These are phyloP conservation scores for Talaromyces trachyspermus DNA, from an alignment of 495 filamentous ascomycete genomes.

Conservation along the genomic window DNA sequence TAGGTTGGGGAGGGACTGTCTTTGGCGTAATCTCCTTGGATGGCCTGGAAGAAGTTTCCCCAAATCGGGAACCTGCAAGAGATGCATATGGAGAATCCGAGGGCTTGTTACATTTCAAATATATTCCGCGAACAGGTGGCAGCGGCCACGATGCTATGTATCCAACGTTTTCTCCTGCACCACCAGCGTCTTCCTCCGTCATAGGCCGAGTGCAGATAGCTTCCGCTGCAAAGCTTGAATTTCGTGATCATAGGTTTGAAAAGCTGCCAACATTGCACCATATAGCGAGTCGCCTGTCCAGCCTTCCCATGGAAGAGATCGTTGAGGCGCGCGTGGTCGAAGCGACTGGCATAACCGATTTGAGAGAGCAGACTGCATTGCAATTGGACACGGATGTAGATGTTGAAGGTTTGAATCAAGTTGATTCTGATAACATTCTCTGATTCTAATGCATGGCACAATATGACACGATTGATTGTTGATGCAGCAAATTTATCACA, in stretches of 20 bases:
- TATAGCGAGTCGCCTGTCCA: background rate
- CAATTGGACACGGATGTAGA: background rate
- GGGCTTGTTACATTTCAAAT: background rate
- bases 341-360: background rate
- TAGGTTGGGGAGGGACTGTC: background rate
- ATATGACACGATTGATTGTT: background rate
- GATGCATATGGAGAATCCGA: background rate
- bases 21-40: background rate
- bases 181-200: background rate
- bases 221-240: background rate
- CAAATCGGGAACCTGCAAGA: background rate
- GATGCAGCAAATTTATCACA: background rate
- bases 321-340: slow-evolving; percentile 37
- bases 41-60: background rate
- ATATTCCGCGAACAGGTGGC: background rate
- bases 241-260: background rate
- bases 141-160: background rate
- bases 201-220: background rate
- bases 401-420: background rate
- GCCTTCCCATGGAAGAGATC: background rate
- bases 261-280: slow-evolving; percentile 3
- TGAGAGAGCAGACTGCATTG: no score
- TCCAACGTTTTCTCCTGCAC: background rate
- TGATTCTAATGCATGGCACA: background rate
- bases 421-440: background rate